Evolutionary conservation across 1,284 basidiomycete genomes (phyloP).

Genomic region (Pholiota adiposa): DNA sequence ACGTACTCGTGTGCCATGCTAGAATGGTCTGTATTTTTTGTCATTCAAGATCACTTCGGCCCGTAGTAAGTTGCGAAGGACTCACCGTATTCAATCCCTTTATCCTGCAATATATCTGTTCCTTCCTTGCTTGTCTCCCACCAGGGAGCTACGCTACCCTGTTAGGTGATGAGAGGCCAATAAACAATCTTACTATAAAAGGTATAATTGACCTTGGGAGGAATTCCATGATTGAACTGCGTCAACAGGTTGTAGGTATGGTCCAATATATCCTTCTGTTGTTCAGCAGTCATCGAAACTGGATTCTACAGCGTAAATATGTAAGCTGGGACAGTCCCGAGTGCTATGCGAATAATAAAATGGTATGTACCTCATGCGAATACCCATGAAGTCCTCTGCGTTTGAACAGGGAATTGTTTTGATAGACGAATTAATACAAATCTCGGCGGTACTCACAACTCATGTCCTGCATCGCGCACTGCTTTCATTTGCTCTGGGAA

Average conservation of each 20-base stretch:
- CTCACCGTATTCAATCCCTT: slow-evolving; percentile 76
- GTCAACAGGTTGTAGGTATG: slow-evolving; percentile 71
- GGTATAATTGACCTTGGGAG: slow-evolving; percentile 56
- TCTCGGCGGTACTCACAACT: slow-evolving; percentile 48
- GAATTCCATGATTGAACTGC: slow-evolving; percentile 68
- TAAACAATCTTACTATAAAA: neutral
- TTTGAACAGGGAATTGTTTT: neutral
- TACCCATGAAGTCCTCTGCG: slow-evolving; percentile 73
- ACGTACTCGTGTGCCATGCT: slow-evolving; percentile 65
- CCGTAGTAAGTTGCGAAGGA: slow-evolving; percentile 2
- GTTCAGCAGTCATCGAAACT: slow-evolving; percentile 60
- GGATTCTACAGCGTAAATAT: slow-evolving; percentile 53
- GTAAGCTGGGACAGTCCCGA: neutral
- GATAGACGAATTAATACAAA: slow-evolving; percentile 1
- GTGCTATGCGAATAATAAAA: neutral
- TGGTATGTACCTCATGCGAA: slow-evolving; percentile 61
- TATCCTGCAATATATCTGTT: slow-evolving; percentile 68
- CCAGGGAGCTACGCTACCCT: slow-evolving; percentile 71
- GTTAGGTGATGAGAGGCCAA: neutral
- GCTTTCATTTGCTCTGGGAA: slow-evolving; percentile 69
- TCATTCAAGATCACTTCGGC: too few relatives aligned
- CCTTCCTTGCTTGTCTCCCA: slow-evolving; percentile 80
- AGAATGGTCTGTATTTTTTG: slow-evolving; percentile 56
- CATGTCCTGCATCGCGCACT: slow-evolving; percentile 72
- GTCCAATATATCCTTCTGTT: slow-evolving; percentile 76